phyloP scores from a whole-genome alignment of 371 early-diverging fungal species.

The Chytridium lagenaria region DNA sequence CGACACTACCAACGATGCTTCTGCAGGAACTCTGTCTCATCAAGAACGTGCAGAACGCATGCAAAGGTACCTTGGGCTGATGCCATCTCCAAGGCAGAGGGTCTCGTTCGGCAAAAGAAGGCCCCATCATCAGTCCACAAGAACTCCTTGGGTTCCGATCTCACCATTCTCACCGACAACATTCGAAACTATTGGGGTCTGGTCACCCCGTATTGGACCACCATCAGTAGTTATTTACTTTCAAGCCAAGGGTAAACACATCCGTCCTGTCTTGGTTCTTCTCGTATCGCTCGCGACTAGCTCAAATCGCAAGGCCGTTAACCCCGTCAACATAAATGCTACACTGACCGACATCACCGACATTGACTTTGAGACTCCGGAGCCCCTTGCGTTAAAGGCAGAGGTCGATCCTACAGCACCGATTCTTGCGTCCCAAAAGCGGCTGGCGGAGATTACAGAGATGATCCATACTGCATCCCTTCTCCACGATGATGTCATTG shows the following conservation, averaged over 20 bases:
- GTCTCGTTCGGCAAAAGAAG: constrained; percentile 35
- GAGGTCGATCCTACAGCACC: background rate
- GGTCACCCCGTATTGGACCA: constrained; percentile 86
- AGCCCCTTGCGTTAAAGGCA: background rate
- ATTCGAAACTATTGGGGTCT: constrained; percentile 83
- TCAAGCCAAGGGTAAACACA: constrained; percentile 85
- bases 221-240: constrained; percentile 91
- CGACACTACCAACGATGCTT: background rate
- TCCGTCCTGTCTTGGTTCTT: constrained; percentile 90
- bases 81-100: constrained; percentile 45
- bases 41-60: background rate
- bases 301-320: background rate
- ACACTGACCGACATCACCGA: background rate
- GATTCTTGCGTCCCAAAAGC: constrained; percentile 86
- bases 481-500: constrained; percentile 95
- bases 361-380: background rate
- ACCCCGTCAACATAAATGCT: background rate
- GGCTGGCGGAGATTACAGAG: constrained; percentile 94
- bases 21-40: background rate
- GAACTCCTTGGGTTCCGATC: constrained; percentile 75
- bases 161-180: constrained; percentile 83
- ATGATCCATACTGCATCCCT: constrained; percentile 97
- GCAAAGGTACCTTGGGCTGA: constrained; percentile 37
- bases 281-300: constrained; percentile 88
- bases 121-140: constrained; percentile 51